Percentiles rank a stretch among this genome's conserved stretches.
Evolutionary conservation across 805 yeast genomes (phyloP).

Genomic region (Clavispora phyllophila): DNA sequence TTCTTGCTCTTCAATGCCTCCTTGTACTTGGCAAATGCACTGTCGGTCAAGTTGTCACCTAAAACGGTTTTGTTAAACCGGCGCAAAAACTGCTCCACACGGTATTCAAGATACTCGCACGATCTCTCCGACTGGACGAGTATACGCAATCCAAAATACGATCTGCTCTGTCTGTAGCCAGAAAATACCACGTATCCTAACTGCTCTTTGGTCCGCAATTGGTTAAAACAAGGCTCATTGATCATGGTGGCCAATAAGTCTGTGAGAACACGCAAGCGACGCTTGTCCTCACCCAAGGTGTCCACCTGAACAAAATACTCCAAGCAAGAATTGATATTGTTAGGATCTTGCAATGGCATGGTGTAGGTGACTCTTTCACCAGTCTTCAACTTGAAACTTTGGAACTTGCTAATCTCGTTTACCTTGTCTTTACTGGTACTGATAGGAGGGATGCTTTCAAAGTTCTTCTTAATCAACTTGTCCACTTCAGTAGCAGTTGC

Average conservation of each 20-base stretch:
- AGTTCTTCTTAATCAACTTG: constrained; percentile 34
- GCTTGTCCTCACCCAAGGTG: constrained; percentile 9
- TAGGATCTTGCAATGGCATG: constrained; percentile 50
- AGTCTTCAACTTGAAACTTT: constrained; percentile 39
- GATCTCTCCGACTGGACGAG: constrained; percentile 81
- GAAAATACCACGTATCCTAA: constrained; percentile 91
- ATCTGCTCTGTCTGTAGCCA: constrained; percentile 62
- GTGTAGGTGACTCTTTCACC: constrained; percentile 43
- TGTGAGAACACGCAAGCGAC: constrained; percentile 41
- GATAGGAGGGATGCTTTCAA: constrained; percentile 23
- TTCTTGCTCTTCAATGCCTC: constrained; percentile 63
- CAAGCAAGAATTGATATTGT: constrained; percentile 79
- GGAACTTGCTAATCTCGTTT: constrained; percentile 16
- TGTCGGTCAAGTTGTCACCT: constrained; percentile 45
- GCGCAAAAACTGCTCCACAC: constrained; percentile 66
- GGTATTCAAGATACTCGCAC: constrained; percentile 64
- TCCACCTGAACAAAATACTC: constrained; percentile 74
- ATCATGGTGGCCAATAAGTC: constrained; percentile 69
- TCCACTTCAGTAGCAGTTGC: constrained; percentile 50
- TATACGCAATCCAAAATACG: constrained; percentile 67
- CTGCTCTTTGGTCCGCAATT: constrained; percentile 89
- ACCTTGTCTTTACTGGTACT: constrained; percentile 4
- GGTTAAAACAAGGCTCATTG: constrained; percentile 85
- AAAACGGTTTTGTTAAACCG: constrained; percentile 40
- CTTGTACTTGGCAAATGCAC: constrained; percentile 65